These are phyloP conservation scores for Canariomyces notabilis DNA, from an alignment of 2,329 filamentous ascomycete genomes.

Conservation along the genomic window DNA sequence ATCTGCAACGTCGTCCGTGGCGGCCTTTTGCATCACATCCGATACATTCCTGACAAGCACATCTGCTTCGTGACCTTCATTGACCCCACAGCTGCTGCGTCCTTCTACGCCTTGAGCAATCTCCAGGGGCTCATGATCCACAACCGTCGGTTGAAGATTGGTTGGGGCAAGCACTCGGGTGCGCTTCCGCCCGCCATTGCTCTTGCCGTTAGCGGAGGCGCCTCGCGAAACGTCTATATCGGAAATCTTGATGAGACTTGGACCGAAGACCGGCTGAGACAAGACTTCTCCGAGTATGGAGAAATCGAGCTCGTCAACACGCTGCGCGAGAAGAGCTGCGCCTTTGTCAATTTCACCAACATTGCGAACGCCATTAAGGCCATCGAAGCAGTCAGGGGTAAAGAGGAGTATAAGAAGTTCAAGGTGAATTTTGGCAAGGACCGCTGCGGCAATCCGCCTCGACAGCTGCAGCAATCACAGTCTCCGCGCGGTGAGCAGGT, in stretches of 20 bases:
- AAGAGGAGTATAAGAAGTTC: slow-evolving; percentile 96
- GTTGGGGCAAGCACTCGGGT: slow-evolving; percentile 98
- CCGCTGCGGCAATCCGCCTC: slow-evolving; percentile 90
- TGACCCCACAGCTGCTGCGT: slow-evolving; percentile 93
- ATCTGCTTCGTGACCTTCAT: slow-evolving; percentile 99
- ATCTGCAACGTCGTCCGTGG: slow-evolving; percentile 98
- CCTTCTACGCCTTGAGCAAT: slow-evolving; percentile 96
- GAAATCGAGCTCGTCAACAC: slow-evolving; percentile 98
- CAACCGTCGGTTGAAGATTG: slow-evolving; percentile 95
- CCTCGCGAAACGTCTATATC: slow-evolving; percentile 97
- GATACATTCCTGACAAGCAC: slow-evolving; percentile 99
- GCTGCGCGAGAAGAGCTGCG: slow-evolving; percentile 95
- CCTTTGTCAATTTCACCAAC: slow-evolving; percentile 99
- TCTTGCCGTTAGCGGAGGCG: slow-evolving; percentile 89
- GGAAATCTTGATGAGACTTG: slow-evolving; percentile 96
- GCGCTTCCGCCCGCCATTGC: slow-evolving; percentile 94
- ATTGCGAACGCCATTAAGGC: slow-evolving; percentile 99
- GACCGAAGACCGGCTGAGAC: slow-evolving; percentile 90
- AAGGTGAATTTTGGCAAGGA: slow-evolving; percentile 99
- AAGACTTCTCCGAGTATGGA: slow-evolving; percentile 95
- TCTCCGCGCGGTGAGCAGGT: slow-evolving; percentile 61
- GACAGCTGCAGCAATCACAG: slow-evolving; percentile 68
- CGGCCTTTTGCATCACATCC: slow-evolving; percentile 92
- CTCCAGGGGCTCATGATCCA: slow-evolving; percentile 98
- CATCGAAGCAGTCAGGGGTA: slow-evolving; percentile 89